These are phyloP conservation scores for Chiua sp. DNA, from an alignment of 1,284 basidiomycete genomes.

Conservation along the genomic window DNA sequence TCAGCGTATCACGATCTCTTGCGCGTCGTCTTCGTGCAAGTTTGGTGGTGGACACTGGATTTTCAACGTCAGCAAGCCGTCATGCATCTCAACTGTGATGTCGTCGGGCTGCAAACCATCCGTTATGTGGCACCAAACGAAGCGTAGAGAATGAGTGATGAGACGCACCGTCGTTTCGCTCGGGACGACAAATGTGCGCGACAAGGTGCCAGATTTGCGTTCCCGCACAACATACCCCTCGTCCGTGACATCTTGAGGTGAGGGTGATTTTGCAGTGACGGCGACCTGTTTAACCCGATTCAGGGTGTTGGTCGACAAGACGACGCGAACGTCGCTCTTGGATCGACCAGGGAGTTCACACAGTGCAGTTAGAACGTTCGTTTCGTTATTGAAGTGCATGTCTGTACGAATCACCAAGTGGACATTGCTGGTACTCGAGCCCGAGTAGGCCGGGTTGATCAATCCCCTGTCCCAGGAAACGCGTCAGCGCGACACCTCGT, in stretches of 20 bases:
- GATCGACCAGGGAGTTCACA: constrained; percentile 70
- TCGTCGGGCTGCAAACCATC: constrained; percentile 46
- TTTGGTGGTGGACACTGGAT: constrained; percentile 49
- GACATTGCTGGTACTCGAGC: constrained; percentile 5
- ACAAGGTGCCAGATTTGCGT: constrained; percentile 57
- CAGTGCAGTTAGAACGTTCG: constrained; percentile 54
- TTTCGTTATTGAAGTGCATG: constrained; percentile 53
- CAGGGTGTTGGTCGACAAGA: constrained; percentile 57
- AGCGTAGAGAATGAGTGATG: background rate
- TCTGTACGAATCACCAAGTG: constrained; percentile 52
- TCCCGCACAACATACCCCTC: constrained; percentile 48
- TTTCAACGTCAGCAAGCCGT: constrained; percentile 55
- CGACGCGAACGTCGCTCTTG: constrained; percentile 55
- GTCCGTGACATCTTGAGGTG: constrained; percentile 40
- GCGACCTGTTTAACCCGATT: constrained; percentile 62
- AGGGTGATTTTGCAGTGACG: constrained; percentile 49
- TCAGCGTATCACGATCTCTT: constrained; percentile 35
- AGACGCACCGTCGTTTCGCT: constrained; percentile 58
- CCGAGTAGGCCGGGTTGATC: constrained; percentile 27
- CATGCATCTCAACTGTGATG: constrained; percentile 50
- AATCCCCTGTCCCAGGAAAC: constrained; percentile 18
- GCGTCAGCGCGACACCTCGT: constrained; percentile 13
- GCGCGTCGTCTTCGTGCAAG: constrained; percentile 21
- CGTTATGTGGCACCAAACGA: constrained; percentile 10
- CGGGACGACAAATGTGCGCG: constrained; percentile 62